Evolutionary conservation across 129 eudicot genomes (phyloP).

Genomic region (Escallonia rubra): DNA sequence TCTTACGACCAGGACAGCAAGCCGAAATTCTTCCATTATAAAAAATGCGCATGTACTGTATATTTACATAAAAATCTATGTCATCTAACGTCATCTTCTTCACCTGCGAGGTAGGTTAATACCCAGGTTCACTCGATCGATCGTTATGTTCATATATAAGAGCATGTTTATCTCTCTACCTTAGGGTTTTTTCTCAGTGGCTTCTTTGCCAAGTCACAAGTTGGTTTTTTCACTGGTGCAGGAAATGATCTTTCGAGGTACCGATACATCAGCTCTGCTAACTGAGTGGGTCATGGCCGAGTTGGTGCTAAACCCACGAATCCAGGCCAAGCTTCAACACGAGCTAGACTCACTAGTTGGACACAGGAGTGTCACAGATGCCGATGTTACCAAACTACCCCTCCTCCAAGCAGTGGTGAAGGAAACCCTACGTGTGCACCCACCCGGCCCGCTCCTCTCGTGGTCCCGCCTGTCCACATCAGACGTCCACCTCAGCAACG

Average conservation of each 20-base stretch:
- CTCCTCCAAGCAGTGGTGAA: slow-evolving; percentile 59
- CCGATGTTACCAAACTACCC: slow-evolving; percentile 26
- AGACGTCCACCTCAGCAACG: slow-evolving; percentile 41
- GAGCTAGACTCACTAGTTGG: slow-evolving; percentile 31
- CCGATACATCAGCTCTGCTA: slow-evolving; percentile 56
- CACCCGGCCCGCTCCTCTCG: slow-evolving; percentile 66
- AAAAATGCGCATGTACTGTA: too few relatives aligned
- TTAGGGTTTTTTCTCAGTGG: too few relatives aligned
- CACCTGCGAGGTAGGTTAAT: neutral
- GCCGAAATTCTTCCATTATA: too few relatives aligned
- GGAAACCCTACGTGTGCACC: slow-evolving; percentile 38
- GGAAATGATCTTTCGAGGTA: slow-evolving; percentile 80
- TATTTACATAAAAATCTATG: too few relatives aligned
- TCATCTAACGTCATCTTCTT: too few relatives aligned
- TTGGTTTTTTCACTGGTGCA: neutral
- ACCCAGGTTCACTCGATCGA: too few relatives aligned
- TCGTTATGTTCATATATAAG: too few relatives aligned
- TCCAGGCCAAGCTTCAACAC: slow-evolving; percentile 42
- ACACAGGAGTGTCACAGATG: slow-evolving; percentile 1
- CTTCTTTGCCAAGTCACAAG: too few relatives aligned
- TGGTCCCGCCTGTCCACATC: slow-evolving; percentile 65
- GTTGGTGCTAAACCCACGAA: slow-evolving; percentile 31
- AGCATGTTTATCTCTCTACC: too few relatives aligned
- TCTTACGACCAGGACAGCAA: too few relatives aligned
- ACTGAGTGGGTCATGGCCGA: slow-evolving; percentile 72